phyloP scores from a whole-genome alignment of 106 monocot genomes.

The Phalaenopsis aphrodite region DNA sequence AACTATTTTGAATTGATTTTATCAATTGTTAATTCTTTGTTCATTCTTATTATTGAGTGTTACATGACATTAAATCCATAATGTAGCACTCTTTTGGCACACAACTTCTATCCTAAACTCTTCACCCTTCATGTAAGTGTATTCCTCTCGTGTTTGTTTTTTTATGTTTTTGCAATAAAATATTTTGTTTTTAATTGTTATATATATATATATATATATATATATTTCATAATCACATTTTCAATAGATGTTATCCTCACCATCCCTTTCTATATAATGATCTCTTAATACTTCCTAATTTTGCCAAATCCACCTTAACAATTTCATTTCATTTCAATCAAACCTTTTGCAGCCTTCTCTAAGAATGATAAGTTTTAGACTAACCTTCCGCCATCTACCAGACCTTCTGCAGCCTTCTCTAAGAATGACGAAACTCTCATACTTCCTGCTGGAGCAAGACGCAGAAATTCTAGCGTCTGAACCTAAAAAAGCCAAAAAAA shows the following conservation, averaged over 20 bases:
- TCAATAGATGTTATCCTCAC: background rate
- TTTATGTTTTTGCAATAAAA: too few species aligned
- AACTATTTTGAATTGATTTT: background rate
- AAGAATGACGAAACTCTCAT: slow-evolving; percentile 77
- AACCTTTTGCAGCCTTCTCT: too few species aligned
- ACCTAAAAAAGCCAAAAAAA: slow-evolving; percentile 37
- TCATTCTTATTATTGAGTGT: background rate
- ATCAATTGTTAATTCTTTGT: background rate
- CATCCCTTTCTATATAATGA: background rate
- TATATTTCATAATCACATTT: background rate
- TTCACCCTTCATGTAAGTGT: background rate
- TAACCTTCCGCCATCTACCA: slow-evolving; percentile 89
- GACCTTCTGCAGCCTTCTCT: slow-evolving; percentile 95
- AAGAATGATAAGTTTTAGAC: background rate
- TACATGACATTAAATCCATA: background rate
- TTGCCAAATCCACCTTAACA: background rate
- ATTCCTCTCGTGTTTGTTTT: too few species aligned
- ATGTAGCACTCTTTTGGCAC: background rate
- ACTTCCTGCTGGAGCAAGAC: slow-evolving; percentile 87
- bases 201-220: too few species aligned
- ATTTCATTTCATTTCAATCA: too few species aligned
- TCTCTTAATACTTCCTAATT: background rate
- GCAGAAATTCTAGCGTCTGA: slow-evolving; percentile 56
- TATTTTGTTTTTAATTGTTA: too few species aligned
- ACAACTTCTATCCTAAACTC: background rate